Evolutionary conservation across 192 early-diverging fungal species (phyloP).

Genomic region (Umbelopsis sp.): DNA sequence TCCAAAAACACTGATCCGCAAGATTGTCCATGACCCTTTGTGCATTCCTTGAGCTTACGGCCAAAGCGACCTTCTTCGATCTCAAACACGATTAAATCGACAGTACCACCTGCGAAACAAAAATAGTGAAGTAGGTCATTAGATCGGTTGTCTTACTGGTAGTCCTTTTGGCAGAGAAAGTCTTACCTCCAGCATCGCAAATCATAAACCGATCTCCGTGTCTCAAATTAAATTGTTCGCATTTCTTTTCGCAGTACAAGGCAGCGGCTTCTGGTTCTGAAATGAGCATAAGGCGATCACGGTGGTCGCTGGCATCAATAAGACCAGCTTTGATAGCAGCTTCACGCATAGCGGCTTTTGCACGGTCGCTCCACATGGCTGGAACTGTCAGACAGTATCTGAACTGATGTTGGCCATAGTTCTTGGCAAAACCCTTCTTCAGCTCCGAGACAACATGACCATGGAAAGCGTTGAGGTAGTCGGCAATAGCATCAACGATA

Average conservation of each 20-base stretch:
- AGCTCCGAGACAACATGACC: slow-evolving; percentile 45
- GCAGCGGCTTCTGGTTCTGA: slow-evolving; percentile 58
- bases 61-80: slow-evolving; percentile 45
- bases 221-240: slow-evolving; percentile 50
- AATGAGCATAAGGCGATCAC: slow-evolving; percentile 48
- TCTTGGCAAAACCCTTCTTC: slow-evolving; percentile 42
- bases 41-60: slow-evolving; percentile 39
- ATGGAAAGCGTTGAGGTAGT: slow-evolving; percentile 49
- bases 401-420: slow-evolving; percentile 42
- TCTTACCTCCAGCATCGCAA: slow-evolving; percentile 54
- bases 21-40: slow-evolving; percentile 46
- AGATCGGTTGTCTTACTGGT: too few species aligned
- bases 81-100: slow-evolving; percentile 57
- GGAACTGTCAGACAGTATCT: slow-evolving; percentile 52
- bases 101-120: slow-evolving; percentile 42
- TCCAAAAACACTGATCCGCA: slow-evolving; percentile 53
- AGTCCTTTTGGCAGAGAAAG: background rate
- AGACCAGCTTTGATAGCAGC: slow-evolving; percentile 53
- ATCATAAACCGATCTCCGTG: slow-evolving; percentile 56
- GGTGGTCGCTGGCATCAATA: slow-evolving; percentile 42
- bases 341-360: slow-evolving; percentile 56
- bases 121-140: too few species aligned
- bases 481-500: slow-evolving; percentile 49
- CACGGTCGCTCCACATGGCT: slow-evolving; percentile 56
- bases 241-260: slow-evolving; percentile 54